Conservation (phyloP, 441 rosid genomes). For the Francoa sonchifolia region DNA sequence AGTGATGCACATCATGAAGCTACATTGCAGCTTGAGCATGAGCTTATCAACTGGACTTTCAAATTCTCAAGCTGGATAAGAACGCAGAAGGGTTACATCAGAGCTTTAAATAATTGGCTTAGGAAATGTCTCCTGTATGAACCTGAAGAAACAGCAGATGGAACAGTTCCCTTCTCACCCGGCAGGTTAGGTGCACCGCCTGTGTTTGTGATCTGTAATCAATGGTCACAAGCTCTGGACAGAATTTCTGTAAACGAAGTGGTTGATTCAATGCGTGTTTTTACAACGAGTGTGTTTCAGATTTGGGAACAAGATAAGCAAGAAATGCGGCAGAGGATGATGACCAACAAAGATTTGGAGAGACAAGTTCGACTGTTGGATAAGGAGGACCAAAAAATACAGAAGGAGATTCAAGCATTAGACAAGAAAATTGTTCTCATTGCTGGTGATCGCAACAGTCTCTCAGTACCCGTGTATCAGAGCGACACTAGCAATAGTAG, state of each 20-base stretch:
- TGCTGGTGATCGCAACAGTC: slow-evolving; percentile 32
- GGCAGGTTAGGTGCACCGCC: slow-evolving; percentile 89
- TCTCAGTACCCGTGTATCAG: slow-evolving; percentile 40
- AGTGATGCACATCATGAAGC: slow-evolving; percentile 56
- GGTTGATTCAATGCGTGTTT: slow-evolving; percentile 49
- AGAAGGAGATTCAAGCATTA: slow-evolving; percentile 70
- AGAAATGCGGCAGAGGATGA: slow-evolving; percentile 40
- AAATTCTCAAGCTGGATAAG: slow-evolving; percentile 68
- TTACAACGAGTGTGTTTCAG: slow-evolving; percentile 53
- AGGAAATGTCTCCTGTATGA: slow-evolving; percentile 63
- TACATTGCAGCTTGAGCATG: slow-evolving; percentile 58
- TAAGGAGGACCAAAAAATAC: slow-evolving; percentile 70
- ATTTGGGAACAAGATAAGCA: slow-evolving; percentile 66
- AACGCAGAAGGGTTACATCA: slow-evolving; percentile 66
- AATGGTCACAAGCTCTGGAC: slow-evolving; percentile 78
- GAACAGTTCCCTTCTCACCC: slow-evolving; percentile 77
- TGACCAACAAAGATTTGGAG: slow-evolving; percentile 46
- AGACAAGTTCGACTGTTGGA: slow-evolving; percentile 51
- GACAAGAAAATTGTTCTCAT: slow-evolving; percentile 61
- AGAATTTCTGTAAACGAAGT: slow-evolving; percentile 82
- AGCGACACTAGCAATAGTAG: slow-evolving; percentile 53
- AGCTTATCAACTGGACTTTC: slow-evolving; percentile 57
- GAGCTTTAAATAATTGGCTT: slow-evolving; percentile 76
- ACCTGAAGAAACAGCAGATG: slow-evolving; percentile 86
- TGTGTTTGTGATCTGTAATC: slow-evolving; percentile 82